Evolutionary conservation across 2,329 filamentous ascomycete genomes (phyloP).

Genomic region (Lachnellula arida): DNA sequence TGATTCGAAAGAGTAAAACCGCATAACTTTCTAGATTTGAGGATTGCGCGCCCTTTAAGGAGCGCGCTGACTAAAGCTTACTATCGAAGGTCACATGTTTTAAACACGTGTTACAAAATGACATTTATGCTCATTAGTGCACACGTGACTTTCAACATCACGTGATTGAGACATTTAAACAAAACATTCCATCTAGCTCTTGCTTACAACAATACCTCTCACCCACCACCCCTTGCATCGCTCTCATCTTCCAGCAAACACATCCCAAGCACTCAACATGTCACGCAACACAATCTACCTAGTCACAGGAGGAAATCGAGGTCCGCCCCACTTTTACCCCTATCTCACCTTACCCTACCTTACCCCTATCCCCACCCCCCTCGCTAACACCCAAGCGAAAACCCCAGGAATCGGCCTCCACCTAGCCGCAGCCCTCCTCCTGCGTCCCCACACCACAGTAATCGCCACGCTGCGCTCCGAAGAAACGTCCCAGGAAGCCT

Average conservation of each 20-base stretch:
- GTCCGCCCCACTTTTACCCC: slow-evolving; percentile 16
- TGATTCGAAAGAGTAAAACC: no score
- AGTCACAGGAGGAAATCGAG: slow-evolving; percentile 29
- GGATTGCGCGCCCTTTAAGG: no score
- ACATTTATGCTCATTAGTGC: no score
- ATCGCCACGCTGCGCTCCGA: slow-evolving; percentile 37
- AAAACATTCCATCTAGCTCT: neutral
- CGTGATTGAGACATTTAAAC: no score
- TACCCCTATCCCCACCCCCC: neutral
- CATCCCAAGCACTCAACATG: slow-evolving; percentile 11
- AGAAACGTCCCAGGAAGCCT: slow-evolving; percentile 18
- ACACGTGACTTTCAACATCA: no score
- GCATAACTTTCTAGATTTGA: no score
- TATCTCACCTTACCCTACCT: slow-evolving; percentile 10
- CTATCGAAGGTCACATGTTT: no score
- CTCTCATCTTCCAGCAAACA: neutral
- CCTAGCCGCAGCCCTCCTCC: slow-evolving; percentile 33
- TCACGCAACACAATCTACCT: slow-evolving; percentile 16
- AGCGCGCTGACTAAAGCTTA: no score
- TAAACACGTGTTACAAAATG: no score
- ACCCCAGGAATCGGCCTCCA: slow-evolving; percentile 31
- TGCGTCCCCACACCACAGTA: slow-evolving; percentile 35
- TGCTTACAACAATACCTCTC: neutral
- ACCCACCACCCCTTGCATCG: neutral
- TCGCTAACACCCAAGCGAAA: neutral